Evolutionary conservation across 306 rosid genomes (phyloP), one percentile per base, ranked within the genome.

Genomic region (Quercus agrifolia): DNA sequence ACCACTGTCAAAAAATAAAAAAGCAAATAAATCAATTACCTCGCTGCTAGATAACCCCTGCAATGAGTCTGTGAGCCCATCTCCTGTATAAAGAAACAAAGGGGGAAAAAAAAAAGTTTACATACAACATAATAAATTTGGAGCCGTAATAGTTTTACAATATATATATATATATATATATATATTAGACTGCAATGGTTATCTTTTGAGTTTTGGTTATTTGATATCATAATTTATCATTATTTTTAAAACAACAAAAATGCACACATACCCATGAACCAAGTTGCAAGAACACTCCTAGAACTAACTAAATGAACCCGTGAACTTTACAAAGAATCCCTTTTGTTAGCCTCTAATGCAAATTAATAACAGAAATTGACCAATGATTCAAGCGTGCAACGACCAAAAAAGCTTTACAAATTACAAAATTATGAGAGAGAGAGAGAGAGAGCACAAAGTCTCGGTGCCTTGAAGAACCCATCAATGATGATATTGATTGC

Each of bases 31-130:
- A 28, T 56, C 15, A 78, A 72, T 74, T 85, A 94, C 99, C 94
- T 94, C 93, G 55, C 86, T 68, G 85, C 94, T 92, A 55, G 99
- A 94, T 77, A 94, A 82, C 84, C 88, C 95, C 25, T 82, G 94
- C 84, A 92, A 80, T 17, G 92, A 90, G 78, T 94, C 95, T 1
- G 95, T 91, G 83, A 94, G 99, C 70, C 97, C 97, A 79, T 94
- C 97, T 74, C 97, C 99, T 94, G 76, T 78, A 86, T 57, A 75
- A 33, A 79, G 46, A 71, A 80, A 56, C 55, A 86, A 38, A 75
- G 69, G 70, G 70, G 13, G 63, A 18, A 59, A 3, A 67, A 81
- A 27, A 33, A 9, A 64, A 13, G 27, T 11, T 18, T 73, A 28
- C 20, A 73, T 38, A 27, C 7, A 56, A 25, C 10, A 54, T 12